A percentile compares a stretch with the other conserved stretches of the same genome.
These are phyloP conservation scores for Erucastrum elatum DNA, from an alignment of 345 rosid species.

Conservation along the genomic window DNA sequence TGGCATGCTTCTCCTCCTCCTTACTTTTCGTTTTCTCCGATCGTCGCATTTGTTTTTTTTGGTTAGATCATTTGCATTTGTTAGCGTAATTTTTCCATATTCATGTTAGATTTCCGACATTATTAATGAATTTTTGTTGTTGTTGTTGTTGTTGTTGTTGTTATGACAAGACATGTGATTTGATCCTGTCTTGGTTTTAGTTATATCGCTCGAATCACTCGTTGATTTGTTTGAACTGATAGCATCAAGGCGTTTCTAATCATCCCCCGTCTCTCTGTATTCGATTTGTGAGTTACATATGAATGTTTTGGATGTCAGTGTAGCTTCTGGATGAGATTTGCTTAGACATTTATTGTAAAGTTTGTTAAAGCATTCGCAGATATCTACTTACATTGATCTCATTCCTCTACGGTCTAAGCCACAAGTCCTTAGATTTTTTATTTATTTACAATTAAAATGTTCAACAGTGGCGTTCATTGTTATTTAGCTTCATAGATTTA, in stretches of 20 bases:
- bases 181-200: background rate
- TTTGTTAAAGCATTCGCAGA: background rate
- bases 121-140: background rate
- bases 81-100: background rate
- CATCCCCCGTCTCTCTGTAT: background rate
- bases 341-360: too few species aligned
- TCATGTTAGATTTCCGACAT: conserved; percentile 3
- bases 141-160: background rate
- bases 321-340: too few species aligned
- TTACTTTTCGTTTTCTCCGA: background rate
- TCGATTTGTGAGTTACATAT: too few species aligned
- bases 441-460: background rate
- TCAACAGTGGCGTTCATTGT: background rate
- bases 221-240: conserved; percentile 4
- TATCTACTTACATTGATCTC: background rate
- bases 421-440: too few species aligned
- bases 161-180: background rate
- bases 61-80: background rate
- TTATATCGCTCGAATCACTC: background rate
- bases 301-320: too few species aligned
- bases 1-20: conserved; percentile 30
- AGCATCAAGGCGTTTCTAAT: conserved; percentile 2
- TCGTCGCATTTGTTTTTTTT: background rate
- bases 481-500: background rate
- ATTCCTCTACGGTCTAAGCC: background rate